A percentile compares a stretch with the other conserved stretches of the same genome.
Conservation (phyloP, 1,284 basidiomycete genomes). For the Papiliotrema fonsecae region DNA sequence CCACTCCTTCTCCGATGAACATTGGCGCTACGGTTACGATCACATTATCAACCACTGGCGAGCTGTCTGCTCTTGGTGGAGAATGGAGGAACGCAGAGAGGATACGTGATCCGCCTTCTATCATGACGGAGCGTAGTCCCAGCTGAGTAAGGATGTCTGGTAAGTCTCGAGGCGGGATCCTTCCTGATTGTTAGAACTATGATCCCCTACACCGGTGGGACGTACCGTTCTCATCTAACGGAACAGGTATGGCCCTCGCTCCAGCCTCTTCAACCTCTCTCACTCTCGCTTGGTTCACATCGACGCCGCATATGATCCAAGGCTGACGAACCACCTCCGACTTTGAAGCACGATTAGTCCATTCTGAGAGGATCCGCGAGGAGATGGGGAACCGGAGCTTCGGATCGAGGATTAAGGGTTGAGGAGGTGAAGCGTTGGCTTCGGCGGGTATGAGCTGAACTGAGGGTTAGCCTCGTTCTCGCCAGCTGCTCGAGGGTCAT, state of each 20-base stretch:
- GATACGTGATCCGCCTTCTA: constrained; percentile 85
- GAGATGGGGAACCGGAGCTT: constrained; percentile 60
- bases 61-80: constrained; percentile 31
- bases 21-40: constrained; percentile 78
- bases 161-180: constrained; percentile 54
- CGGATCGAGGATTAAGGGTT: constrained; percentile 80
- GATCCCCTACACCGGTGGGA: neutral
- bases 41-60: constrained; percentile 60
- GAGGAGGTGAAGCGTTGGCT: constrained; percentile 55
- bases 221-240: constrained; percentile 47
- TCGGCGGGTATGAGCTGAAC: constrained; percentile 12
- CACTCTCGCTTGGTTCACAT: constrained; percentile 24
- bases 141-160: constrained; percentile 55
- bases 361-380: constrained; percentile 63
- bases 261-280: constrained; percentile 42
- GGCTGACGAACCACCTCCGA: constrained; percentile 62
- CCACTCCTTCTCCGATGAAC: constrained; percentile 70
- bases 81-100: constrained; percentile 68
- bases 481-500: neutral
- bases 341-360: constrained; percentile 13
- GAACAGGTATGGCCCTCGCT: constrained; percentile 39
- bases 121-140: constrained; percentile 76
- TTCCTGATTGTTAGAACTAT: constrained; percentile 39
- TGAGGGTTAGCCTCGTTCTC: neutral
- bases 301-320: constrained; percentile 60